Evolutionary conservation across 192 early-diverging fungal species (phyloP).

Genomic region (Podila clonocystis): DNA sequence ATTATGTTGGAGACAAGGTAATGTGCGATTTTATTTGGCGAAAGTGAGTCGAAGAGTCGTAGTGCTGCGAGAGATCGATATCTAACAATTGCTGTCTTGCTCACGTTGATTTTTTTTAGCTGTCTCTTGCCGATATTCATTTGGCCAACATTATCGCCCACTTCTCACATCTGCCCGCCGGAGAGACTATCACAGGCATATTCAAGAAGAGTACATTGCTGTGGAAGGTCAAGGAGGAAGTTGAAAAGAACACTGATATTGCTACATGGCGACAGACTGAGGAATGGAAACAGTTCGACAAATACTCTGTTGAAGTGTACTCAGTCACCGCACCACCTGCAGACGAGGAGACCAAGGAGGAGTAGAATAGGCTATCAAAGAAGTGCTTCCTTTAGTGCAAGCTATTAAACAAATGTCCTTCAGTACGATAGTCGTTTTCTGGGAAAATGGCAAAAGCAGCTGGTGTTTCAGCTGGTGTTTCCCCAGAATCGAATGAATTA

Average conservation of each 20-base stretch:
- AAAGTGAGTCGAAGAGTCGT: no score
- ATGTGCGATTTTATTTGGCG: neutral
- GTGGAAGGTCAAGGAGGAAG: constrained; percentile 28
- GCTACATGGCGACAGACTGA: constrained; percentile 24
- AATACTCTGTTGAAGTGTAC: constrained; percentile 2
- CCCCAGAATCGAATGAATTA: no score
- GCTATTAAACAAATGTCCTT: no score
- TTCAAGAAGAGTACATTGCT: constrained; percentile 15
- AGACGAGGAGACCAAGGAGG: neutral
- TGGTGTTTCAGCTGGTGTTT: no score
- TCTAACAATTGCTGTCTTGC: neutral
- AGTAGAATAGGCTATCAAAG: neutral
- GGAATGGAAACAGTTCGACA: constrained; percentile 9
- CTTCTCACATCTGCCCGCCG: constrained; percentile 26
- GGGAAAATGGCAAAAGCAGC: no score
- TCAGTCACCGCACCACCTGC: neutral
- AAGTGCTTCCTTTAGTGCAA: no score
- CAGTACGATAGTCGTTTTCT: no score
- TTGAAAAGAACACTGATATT: constrained; percentile 20
- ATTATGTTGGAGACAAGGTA: constrained; percentile 34
- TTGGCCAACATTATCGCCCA: constrained; percentile 31
- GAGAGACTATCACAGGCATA: neutral
- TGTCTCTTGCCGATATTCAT: constrained; percentile 28
- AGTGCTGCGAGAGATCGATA: no score
- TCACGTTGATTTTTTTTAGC: neutral